Evolutionary conservation across 2,329 filamentous ascomycete species (phyloP).

Genomic region (Colletotrichum sidae): DNA sequence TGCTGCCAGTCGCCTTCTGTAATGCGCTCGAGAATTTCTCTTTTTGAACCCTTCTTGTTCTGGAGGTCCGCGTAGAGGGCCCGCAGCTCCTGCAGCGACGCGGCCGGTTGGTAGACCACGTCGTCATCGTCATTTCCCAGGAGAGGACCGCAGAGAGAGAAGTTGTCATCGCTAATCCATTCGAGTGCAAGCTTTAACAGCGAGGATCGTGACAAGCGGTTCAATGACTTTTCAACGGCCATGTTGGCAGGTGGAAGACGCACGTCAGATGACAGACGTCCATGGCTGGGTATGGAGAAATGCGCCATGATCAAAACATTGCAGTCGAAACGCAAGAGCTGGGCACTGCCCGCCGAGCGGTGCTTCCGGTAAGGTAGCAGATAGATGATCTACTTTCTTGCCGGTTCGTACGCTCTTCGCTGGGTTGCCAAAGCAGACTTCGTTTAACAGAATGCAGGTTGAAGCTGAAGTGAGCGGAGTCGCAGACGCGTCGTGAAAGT

Average conservation of each 20-base stretch:
- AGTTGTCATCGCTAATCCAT: constrained; percentile 79
- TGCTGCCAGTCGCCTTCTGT: constrained; percentile 76
- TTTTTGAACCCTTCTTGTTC: constrained; percentile 68
- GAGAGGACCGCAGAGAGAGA: constrained; percentile 68
- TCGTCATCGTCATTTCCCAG: constrained; percentile 65
- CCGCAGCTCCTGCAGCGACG: constrained; percentile 74
- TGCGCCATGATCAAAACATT: constrained; percentile 56
- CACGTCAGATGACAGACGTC: constrained; percentile 77
- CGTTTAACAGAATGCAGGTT: background rate
- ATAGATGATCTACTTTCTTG: background rate
- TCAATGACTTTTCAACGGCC: constrained; percentile 74
- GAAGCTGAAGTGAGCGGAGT: constrained; percentile 26
- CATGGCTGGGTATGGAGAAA: constrained; percentile 76
- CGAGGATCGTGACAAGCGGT: constrained; percentile 76
- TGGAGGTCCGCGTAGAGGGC: constrained; percentile 73
- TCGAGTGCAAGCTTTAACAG: constrained; percentile 78
- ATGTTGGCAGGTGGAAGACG: constrained; percentile 75
- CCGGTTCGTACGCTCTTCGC: background rate
- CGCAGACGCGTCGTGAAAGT: constrained; percentile 28
- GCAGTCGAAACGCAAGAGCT: constrained; percentile 50
- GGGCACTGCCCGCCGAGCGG: constrained; percentile 73
- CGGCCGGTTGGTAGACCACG: constrained; percentile 76
- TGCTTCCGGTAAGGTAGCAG: constrained; percentile 41
- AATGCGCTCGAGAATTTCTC: constrained; percentile 73
- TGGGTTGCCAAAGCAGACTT: background rate